Conservation (phyloP, 345 rosid genomes). For the Erucastrum elatum region DNA sequence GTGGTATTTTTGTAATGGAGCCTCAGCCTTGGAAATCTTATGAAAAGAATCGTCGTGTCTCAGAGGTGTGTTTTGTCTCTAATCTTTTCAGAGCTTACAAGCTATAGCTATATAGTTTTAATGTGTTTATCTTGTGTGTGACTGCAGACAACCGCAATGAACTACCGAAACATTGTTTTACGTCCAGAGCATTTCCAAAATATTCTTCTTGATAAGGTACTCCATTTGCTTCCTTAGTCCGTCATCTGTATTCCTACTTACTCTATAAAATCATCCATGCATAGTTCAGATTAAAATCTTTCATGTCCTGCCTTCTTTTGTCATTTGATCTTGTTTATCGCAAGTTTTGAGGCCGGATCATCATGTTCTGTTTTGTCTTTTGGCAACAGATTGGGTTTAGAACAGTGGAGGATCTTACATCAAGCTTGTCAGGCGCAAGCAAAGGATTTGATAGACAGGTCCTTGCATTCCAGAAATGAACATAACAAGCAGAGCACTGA, state of each 20-base stretch:
- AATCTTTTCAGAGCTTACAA: background rate
- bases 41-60: slow-evolving; percentile 69
- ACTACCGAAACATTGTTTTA: slow-evolving; percentile 50
- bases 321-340: background rate
- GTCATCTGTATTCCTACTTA: background rate
- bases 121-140: slow-evolving; percentile 17
- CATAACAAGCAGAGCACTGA: slow-evolving; percentile 9
- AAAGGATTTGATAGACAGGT: slow-evolving; percentile 78
- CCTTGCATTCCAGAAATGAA: slow-evolving; percentile 73
- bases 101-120: background rate
- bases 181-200: slow-evolving; percentile 68
- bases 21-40: slow-evolving; percentile 98
- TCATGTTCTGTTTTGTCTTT: background rate
- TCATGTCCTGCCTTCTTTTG: background rate
- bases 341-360: slow-evolving; percentile 4
- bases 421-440: slow-evolving; percentile 61
- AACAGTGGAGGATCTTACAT: slow-evolving; percentile 70
- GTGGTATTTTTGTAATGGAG: slow-evolving; percentile 85
- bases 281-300: background rate
- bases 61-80: slow-evolving; percentile 58
- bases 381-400: slow-evolving; percentile 82
- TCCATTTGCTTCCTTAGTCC: background rate
- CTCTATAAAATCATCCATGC: background rate
- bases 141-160: slow-evolving; percentile 66
- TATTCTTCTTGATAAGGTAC: slow-evolving; percentile 90